phyloP scores from a whole-genome alignment of 1,284 basidiomycete genomes.

The Heterobasidion parviporum region DNA sequence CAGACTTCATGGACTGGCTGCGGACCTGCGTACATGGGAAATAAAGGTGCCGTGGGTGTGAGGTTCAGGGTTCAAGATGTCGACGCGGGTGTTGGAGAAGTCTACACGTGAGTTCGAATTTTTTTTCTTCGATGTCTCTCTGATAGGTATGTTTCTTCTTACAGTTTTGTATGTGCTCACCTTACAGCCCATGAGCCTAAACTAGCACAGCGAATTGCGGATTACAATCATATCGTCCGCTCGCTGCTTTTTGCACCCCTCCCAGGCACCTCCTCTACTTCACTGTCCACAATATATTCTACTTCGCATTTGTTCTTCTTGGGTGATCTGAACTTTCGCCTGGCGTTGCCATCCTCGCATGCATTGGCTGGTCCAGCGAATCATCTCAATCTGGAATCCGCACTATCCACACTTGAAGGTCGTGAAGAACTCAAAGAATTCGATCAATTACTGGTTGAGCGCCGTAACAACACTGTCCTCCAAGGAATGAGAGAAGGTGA shows the following conservation, averaged over 20 bases:
- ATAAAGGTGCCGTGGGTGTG: slow-evolving; percentile 92
- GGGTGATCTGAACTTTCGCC: slow-evolving; percentile 88
- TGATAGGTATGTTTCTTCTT: slow-evolving; percentile 3
- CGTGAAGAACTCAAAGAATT: slow-evolving; percentile 63
- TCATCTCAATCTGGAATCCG: slow-evolving; percentile 27
- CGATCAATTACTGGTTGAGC: slow-evolving; percentile 71
- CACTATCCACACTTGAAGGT: slow-evolving; percentile 42
- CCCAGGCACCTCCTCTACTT: slow-evolving; percentile 30
- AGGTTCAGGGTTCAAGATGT: slow-evolving; percentile 65
- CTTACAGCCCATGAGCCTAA: slow-evolving; percentile 80
- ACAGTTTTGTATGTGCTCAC: slow-evolving; percentile 89
- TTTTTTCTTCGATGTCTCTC: slow-evolving; percentile 6
- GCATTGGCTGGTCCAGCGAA: slow-evolving; percentile 26
- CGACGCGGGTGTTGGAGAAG: slow-evolving; percentile 57
- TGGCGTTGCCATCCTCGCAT: slow-evolving; percentile 49
- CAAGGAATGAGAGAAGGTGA: slow-evolving; percentile 74
- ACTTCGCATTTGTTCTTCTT: slow-evolving; percentile 83
- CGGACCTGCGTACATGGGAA: slow-evolving; percentile 80
- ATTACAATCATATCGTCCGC: slow-evolving; percentile 79
- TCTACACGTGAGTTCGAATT: slow-evolving; percentile 62
- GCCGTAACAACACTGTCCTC: slow-evolving; percentile 55
- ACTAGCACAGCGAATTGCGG: slow-evolving; percentile 63
- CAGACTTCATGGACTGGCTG: slow-evolving; percentile 72
- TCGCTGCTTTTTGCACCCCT: slow-evolving; percentile 72
- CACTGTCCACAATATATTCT: slow-evolving; percentile 59